These are phyloP conservation scores for Kalaharituber pfeilii DNA, from an alignment of 2,329 filamentous ascomycete genomes.

Conservation along the genomic window DNA sequence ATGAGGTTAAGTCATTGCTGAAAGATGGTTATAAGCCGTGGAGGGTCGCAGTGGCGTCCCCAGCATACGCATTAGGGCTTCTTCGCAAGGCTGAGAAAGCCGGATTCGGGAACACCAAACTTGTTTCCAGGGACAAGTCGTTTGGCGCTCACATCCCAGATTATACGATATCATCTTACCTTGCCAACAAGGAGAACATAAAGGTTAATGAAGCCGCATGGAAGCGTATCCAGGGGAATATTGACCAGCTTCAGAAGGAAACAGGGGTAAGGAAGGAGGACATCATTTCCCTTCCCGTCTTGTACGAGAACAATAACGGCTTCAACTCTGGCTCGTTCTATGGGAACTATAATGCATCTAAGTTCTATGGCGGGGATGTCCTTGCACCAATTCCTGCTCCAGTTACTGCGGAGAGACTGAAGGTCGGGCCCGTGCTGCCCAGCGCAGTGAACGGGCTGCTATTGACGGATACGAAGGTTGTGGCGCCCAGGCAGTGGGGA, in stretches of 20 bases:
- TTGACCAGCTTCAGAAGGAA: constrained; percentile 5
- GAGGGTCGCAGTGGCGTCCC: constrained; percentile 7
- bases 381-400: not conserved
- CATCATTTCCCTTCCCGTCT: constrained; percentile 6
- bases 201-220: constrained; percentile 5
- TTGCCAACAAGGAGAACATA: constrained; percentile 2
- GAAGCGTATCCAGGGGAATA: constrained; percentile 5
- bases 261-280: constrained; percentile 10
- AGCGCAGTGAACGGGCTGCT: constrained; percentile 9
- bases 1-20: constrained; percentile 21
- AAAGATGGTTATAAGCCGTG: constrained; percentile 11
- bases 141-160: constrained; percentile 3
- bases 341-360: not conserved
- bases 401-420: constrained; percentile 2
- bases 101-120: constrained; percentile 21
- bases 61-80: not conserved
- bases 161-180: constrained; percentile 8
- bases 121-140: constrained; percentile 9
- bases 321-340: not conserved
- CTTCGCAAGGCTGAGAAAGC: constrained; percentile 10
- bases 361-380: not conserved
- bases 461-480: constrained; percentile 11
- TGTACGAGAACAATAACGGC: constrained; percentile 5
- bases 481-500: constrained; percentile 18
- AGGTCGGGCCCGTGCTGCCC: constrained; percentile 7